Evolutionary conservation across 352 stramenopile species (phyloP).

Genomic region (Globisporangium echinulatum): DNA sequence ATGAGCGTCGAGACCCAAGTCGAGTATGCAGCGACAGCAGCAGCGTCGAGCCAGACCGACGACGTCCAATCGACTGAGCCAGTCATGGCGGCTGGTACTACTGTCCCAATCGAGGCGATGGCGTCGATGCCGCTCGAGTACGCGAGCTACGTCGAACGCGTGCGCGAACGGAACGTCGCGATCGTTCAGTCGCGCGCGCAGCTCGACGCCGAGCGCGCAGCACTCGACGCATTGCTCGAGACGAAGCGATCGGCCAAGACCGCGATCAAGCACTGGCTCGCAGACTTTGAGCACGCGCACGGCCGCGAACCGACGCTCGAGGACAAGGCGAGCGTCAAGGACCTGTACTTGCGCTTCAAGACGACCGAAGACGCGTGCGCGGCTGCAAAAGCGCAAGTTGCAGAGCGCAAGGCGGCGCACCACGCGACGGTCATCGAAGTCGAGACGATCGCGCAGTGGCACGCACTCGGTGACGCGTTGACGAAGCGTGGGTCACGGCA

Average conservation of each 20-base stretch:
- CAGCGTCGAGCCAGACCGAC: slow-evolving; percentile 9
- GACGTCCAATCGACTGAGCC: background rate
- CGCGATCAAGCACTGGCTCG: slow-evolving; percentile 60
- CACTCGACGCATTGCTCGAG: slow-evolving; percentile 25
- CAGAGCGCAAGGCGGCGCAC: slow-evolving; percentile 39
- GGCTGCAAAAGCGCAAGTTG: slow-evolving; percentile 27
- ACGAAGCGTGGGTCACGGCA: background rate
- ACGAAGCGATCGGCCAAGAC: slow-evolving; percentile 49
- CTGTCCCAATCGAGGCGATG: background rate
- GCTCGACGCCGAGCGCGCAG: slow-evolving; percentile 26
- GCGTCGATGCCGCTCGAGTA: slow-evolving; percentile 25
- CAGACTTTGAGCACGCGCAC: slow-evolving; percentile 40
- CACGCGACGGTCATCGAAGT: slow-evolving; percentile 33
- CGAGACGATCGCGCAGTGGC: slow-evolving; percentile 48
- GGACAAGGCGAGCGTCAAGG: slow-evolving; percentile 75
- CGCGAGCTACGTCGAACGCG: slow-evolving; percentile 38
- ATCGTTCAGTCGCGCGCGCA: slow-evolving; percentile 38
- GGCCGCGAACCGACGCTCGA: slow-evolving; percentile 56
- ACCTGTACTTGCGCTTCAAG: slow-evolving; percentile 74
- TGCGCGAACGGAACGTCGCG: slow-evolving; percentile 31
- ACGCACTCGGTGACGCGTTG: slow-evolving; percentile 17
- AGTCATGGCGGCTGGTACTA: background rate
- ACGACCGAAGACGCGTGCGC: slow-evolving; percentile 49
- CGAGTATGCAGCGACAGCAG: background rate
- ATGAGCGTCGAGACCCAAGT: background rate